Evolutionary conservation across 345 rosid genomes (phyloP).

Genomic region (Cardamine occulta): DNA sequence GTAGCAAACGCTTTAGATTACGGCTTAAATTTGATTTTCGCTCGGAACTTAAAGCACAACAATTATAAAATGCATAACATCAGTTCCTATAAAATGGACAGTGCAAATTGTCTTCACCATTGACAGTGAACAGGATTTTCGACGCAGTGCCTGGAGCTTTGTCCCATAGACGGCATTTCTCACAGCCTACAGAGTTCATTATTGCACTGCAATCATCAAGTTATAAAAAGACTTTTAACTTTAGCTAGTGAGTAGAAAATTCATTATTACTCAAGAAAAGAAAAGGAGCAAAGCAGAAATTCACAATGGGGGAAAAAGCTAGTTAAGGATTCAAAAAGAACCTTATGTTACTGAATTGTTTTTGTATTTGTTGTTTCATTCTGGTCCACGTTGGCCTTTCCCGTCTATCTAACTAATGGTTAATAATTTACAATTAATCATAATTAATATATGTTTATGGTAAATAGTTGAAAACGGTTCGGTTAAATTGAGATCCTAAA

Average conservation of each 20-base stretch:
- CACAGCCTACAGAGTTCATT: slow-evolving; percentile 98
- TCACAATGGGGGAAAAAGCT: not conserved
- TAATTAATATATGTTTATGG: too few species aligned
- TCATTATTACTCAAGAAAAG: not conserved
- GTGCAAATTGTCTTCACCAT: slow-evolving; percentile 57
- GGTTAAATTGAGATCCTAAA: too few species aligned
- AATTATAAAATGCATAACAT: too few species aligned
- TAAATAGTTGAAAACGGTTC: too few species aligned
- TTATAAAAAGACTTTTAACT: not conserved
- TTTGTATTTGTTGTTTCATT: slow-evolving; percentile 79
- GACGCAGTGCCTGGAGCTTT: slow-evolving; percentile 95
- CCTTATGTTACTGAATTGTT: slow-evolving; percentile 94
- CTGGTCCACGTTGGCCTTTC: slow-evolving; percentile 96
- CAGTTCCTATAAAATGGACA: too few species aligned
- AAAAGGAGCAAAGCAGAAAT: slow-evolving; percentile 3
- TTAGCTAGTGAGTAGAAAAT: slow-evolving; percentile 4
- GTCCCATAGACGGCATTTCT: slow-evolving; percentile 97
- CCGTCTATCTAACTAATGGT: slow-evolving; percentile 33
- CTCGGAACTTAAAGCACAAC: too few species aligned
- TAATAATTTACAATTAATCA: too few species aligned
- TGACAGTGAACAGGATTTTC: slow-evolving; percentile 82
- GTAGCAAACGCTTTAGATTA: too few species aligned
- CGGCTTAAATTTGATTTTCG: too few species aligned
- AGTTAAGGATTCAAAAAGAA: slow-evolving; percentile 37
- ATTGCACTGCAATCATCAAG: slow-evolving; percentile 63